Percentiles rank a stretch among this genome's conserved stretches.
phyloP scores from a whole-genome alignment of 495 filamentous ascomycete genomes.

The Xylaria nigripes region DNA sequence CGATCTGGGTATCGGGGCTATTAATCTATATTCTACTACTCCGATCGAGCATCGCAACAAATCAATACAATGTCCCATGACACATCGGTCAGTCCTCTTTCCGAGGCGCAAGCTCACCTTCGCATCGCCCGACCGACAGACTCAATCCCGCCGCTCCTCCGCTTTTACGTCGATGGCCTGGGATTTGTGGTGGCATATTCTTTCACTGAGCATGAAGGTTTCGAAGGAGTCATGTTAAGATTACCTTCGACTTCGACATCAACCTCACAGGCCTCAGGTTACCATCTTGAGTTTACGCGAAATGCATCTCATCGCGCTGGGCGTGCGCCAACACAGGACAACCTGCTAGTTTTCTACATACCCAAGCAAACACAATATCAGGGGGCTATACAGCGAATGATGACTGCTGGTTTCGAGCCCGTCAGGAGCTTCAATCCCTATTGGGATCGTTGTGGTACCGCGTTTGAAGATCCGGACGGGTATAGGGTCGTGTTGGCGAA shows the following conservation, averaged over 20 bases:
- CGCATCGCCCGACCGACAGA: conserved; percentile 30
- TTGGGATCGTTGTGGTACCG: conserved; percentile 28
- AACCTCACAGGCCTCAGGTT: conserved; percentile 9
- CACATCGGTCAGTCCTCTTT: neutral
- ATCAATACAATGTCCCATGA: neutral
- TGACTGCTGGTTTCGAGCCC: conserved; percentile 13
- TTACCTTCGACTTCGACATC: neutral
- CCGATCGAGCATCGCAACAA: neutral
- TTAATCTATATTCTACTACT: neutral
- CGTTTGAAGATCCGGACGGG: conserved; percentile 31
- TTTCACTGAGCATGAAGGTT: conserved; percentile 24
- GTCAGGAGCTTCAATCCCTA: conserved; percentile 28
- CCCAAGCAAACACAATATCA: conserved; percentile 13
- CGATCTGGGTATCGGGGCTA: neutral
- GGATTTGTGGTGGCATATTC: conserved; percentile 22
- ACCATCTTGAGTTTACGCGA: conserved; percentile 30
- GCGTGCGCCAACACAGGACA: conserved; percentile 27
- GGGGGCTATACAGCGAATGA: conserved; percentile 21
- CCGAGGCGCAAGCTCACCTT: conserved; percentile 16
- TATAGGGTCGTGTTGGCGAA: conserved; percentile 30
- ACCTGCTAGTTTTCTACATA: conserved; percentile 30
- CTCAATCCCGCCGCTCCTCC: conserved; percentile 23
- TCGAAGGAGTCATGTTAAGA: conserved; percentile 25
- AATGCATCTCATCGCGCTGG: conserved; percentile 18
- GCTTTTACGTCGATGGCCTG: conserved; percentile 27